These are phyloP conservation scores for Yarrowia sp. DNA, from an alignment of 805 yeast species.

Conservation along the genomic window DNA sequence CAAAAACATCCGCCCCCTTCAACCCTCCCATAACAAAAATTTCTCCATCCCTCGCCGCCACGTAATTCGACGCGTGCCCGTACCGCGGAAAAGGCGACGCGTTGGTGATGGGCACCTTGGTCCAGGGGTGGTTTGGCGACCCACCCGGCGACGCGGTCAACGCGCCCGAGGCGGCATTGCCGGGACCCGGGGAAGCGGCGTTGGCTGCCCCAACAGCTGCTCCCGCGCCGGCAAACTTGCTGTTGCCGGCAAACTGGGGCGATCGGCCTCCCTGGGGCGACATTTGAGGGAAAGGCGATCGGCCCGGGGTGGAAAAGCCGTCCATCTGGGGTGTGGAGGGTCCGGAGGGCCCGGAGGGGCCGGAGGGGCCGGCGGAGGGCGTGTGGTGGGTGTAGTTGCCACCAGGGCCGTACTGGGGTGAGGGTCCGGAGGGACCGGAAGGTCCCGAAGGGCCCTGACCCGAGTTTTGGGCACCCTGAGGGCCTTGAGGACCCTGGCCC, in stretches of 20 bases:
- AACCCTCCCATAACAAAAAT: conserved; percentile 92
- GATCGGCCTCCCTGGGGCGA: conserved; percentile 11
- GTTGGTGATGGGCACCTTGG: conserved; percentile 37
- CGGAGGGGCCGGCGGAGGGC: not conserved
- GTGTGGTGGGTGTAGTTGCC: conserved; percentile 1
- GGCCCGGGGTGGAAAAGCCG: conserved; percentile 8
- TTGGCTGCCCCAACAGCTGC: not conserved
- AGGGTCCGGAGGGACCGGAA: not conserved
- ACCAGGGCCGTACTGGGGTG: not conserved
- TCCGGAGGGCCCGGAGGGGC: not conserved
- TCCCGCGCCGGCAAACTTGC: not conserved
- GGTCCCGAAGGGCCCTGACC: not conserved
- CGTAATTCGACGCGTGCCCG: conserved; percentile 81
- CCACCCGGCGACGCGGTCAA: not conserved
- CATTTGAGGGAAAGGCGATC: conserved; percentile 21
- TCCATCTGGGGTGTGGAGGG: conserved; percentile 15
- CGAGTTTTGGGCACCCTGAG: not conserved
- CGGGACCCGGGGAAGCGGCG: conserved; percentile 7
- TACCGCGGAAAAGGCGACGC: conserved; percentile 90
- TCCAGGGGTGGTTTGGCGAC: conserved; percentile 36
- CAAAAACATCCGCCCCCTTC: conserved; percentile 86
- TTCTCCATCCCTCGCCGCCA: conserved; percentile 76
- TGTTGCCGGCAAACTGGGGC: conserved; percentile 1
- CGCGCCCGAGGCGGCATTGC: not conserved
- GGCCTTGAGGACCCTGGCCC: not conserved